Evolutionary conservation across 2,329 filamentous ascomycete species (phyloP).

Genomic region (Aspergillus chevalieri): DNA sequence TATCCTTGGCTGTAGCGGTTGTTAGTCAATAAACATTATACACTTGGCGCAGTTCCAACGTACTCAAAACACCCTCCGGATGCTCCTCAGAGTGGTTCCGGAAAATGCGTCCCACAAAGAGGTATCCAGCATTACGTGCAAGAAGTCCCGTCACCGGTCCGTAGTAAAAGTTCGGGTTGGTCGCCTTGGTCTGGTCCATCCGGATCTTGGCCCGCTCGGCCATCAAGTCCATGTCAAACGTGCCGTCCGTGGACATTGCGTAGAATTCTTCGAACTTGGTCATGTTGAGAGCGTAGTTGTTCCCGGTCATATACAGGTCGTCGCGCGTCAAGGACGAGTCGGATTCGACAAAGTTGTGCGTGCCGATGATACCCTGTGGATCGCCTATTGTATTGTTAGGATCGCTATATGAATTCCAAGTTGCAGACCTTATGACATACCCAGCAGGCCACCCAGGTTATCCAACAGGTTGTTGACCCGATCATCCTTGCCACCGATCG

Average conservation of each 20-base stretch:
- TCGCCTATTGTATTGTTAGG: conserved; percentile 23
- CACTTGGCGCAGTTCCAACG: conserved; percentile 12
- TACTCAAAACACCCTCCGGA: conserved; percentile 34
- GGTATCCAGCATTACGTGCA: conserved; percentile 44
- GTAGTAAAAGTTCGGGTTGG: conserved; percentile 52
- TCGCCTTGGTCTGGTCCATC: conserved; percentile 43
- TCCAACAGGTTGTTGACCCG: conserved; percentile 38
- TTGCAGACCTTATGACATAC: conserved; percentile 10
- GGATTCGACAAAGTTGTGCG: conserved; percentile 52
- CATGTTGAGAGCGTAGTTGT: conserved; percentile 49
- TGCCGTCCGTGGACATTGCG: conserved; percentile 34
- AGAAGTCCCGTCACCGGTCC: conserved; percentile 48
- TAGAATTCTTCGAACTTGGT: conserved; percentile 47
- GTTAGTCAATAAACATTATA: not conserved
- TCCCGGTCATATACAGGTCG: conserved; percentile 48
- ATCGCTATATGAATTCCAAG: not conserved
- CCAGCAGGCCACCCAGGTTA: conserved; percentile 41
- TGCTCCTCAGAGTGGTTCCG: conserved; percentile 41
- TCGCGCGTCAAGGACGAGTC: conserved; percentile 50
- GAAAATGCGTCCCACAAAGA: conserved; percentile 41
- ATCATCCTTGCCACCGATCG: conserved; percentile 44
- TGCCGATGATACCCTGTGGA: conserved; percentile 45
- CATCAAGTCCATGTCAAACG: conserved; percentile 38
- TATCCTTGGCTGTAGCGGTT: conserved; percentile 28
- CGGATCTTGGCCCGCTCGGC: conserved; percentile 40